Evolutionary conservation across 2,329 filamentous ascomycete genomes (phyloP).

Genomic region (Endoconidiophora laricicola): DNA sequence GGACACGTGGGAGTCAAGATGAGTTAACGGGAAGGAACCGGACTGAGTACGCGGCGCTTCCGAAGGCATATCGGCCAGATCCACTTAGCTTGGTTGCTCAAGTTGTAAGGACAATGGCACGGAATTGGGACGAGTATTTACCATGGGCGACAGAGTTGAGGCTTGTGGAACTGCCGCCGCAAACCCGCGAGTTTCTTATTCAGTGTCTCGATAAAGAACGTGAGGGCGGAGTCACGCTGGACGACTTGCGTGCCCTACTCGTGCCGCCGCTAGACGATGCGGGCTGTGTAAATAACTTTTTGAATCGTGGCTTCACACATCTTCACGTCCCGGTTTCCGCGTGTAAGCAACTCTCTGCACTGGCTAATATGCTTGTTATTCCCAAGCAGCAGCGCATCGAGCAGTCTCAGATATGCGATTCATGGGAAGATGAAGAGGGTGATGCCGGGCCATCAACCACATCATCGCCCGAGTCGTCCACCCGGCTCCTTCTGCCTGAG

Average conservation of each 20-base stretch:
- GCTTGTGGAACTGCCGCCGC: not conserved
- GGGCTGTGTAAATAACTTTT: not conserved
- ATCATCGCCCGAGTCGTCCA: not conserved
- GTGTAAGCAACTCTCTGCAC: not conserved
- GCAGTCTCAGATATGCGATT: not conserved
- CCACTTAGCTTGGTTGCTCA: not conserved
- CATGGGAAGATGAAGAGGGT: conserved; percentile 1
- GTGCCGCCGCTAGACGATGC: not conserved
- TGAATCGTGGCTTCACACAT: not conserved
- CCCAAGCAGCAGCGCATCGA: not conserved
- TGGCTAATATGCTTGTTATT: not conserved
- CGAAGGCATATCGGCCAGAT: not conserved
- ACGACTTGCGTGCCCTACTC: not conserved
- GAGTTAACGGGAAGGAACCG: not conserved
- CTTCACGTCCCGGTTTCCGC: not conserved
- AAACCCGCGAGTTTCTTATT: not conserved
- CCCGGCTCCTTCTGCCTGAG: not conserved
- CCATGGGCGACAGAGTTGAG: not conserved
- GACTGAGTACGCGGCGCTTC: not conserved
- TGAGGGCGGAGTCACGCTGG: not conserved
- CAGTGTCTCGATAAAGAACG: not conserved
- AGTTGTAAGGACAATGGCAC: not conserved
- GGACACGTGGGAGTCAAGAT: too few species aligned
- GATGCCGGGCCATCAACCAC: not conserved
- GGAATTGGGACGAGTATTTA: not conserved